phyloP scores from a whole-genome alignment of 768 basidiomycete species.

The Boletellus ananas region DNA sequence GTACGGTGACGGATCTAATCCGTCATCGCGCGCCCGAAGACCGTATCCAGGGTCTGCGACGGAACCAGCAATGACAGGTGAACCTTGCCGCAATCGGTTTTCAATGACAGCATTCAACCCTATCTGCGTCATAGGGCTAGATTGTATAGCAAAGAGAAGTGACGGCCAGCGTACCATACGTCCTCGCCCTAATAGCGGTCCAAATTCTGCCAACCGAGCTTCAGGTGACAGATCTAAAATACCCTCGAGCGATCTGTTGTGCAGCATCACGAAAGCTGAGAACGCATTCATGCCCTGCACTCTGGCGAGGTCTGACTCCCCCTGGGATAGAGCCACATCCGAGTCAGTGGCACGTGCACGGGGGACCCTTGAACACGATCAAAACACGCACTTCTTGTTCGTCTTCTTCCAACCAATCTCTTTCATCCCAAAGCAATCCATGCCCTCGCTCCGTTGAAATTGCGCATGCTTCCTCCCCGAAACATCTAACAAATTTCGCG shows the following conservation, averaged over 20 bases:
- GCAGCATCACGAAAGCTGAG: conserved; percentile 61
- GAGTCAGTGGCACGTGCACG: conserved; percentile 13
- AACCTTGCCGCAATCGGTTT: conserved; percentile 31
- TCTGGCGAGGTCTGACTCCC: conserved; percentile 54
- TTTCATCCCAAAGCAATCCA: conserved; percentile 48
- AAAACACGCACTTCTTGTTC: conserved; percentile 42
- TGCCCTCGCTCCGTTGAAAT: conserved; percentile 39
- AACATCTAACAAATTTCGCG: conserved; percentile 50
- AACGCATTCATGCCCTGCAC: conserved; percentile 67
- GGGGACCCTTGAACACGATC: conserved; percentile 8
- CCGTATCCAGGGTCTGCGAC: conserved; percentile 12
- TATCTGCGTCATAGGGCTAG: conserved; percentile 22
- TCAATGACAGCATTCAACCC: conserved; percentile 37
- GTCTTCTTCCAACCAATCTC: conserved; percentile 62
- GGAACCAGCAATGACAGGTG: conserved; percentile 7
- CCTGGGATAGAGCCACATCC: conserved; percentile 37
- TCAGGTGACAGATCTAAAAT: conserved; percentile 52
- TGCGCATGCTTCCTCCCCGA: conserved; percentile 55
- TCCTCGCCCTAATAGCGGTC: conserved; percentile 43
- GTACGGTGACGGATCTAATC: conserved; percentile 3
- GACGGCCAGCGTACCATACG: conserved; percentile 45
- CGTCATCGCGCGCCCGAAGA: conserved; percentile 3
- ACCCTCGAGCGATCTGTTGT: conserved; percentile 48
- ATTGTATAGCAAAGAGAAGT: conserved; percentile 1
- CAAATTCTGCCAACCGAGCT: conserved; percentile 44